phyloP scores from a whole-genome alignment of 441 rosid genomes.

The Gossypium gossypioides region DNA sequence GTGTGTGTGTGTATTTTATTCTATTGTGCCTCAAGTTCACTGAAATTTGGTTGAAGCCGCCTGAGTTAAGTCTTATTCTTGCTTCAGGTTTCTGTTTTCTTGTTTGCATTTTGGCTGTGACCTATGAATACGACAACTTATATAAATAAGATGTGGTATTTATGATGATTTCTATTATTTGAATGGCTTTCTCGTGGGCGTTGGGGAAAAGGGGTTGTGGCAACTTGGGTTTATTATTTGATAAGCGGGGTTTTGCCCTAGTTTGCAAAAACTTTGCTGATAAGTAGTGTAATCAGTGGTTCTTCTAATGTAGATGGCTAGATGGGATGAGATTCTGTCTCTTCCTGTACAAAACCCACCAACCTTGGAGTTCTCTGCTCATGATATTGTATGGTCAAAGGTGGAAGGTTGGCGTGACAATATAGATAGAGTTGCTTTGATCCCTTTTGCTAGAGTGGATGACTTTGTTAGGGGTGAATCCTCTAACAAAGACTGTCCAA shows the following conservation, averaged over 20 bases:
- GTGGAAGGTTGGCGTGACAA: conserved; percentile 88
- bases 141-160: neutral
- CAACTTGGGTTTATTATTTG: neutral
- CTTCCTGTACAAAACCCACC: conserved; percentile 82
- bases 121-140: neutral
- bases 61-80: neutral
- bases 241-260: neutral
- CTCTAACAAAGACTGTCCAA: conserved; percentile 65
- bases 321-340: conserved; percentile 88
- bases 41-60: neutral
- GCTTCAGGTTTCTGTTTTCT: neutral
- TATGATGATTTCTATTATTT: neutral
- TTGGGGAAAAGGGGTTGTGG: neutral
- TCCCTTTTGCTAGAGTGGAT: conserved; percentile 77
- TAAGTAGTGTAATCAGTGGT: neutral
- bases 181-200: neutral
- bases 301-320: conserved; percentile 58
- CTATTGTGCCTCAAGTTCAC: neutral
- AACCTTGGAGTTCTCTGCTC: conserved; percentile 61
- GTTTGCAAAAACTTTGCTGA: neutral
- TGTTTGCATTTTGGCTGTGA: neutral
- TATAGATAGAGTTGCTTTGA: conserved; percentile 75
- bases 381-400: conserved; percentile 78
- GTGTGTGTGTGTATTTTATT: neutral
- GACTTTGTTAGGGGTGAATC: conserved; percentile 90